These are phyloP conservation scores for Beauveria asiatica DNA, from an alignment of 2,329 filamentous ascomycete genomes.

Conservation along the genomic window DNA sequence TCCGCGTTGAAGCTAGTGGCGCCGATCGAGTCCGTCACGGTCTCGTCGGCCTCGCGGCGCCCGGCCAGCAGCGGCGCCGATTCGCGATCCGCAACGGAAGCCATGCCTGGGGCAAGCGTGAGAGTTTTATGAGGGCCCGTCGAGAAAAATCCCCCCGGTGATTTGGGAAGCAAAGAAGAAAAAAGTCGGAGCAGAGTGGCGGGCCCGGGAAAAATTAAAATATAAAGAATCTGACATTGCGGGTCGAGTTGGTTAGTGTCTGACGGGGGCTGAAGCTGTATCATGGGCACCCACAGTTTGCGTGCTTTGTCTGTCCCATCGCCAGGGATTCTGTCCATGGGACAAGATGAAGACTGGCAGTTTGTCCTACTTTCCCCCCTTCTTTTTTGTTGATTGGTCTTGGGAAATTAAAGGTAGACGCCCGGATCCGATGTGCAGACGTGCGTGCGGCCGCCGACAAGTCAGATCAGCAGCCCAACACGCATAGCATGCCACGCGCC, in stretches of 20 bases:
- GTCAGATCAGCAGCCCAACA: too few relatives aligned
- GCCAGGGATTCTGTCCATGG: neutral
- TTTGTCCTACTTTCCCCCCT: neutral
- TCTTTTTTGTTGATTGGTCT: too few relatives aligned
- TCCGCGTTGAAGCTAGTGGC: slow-evolving; percentile 14
- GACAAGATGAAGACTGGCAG: neutral
- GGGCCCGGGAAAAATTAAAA: neutral
- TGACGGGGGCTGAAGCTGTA: neutral
- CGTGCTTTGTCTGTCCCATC: neutral
- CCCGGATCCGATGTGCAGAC: too few relatives aligned
- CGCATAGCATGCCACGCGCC: too few relatives aligned
- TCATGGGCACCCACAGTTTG: neutral
- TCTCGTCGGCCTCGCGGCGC: neutral
- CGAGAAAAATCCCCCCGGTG: neutral
- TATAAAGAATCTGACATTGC: neutral
- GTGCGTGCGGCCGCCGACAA: too few relatives aligned
- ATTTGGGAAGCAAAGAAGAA: neutral
- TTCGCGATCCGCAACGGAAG: neutral
- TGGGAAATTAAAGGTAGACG: too few relatives aligned
- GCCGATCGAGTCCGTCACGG: neutral
- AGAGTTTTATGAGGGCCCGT: neutral
- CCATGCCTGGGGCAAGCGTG: neutral
- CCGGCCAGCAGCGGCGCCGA: neutral
- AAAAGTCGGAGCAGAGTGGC: neutral
- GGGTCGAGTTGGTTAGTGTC: neutral